Evolutionary conservation across 371 early-diverging fungal genomes (phyloP).

Genomic region (Blakeslea trispora): DNA sequence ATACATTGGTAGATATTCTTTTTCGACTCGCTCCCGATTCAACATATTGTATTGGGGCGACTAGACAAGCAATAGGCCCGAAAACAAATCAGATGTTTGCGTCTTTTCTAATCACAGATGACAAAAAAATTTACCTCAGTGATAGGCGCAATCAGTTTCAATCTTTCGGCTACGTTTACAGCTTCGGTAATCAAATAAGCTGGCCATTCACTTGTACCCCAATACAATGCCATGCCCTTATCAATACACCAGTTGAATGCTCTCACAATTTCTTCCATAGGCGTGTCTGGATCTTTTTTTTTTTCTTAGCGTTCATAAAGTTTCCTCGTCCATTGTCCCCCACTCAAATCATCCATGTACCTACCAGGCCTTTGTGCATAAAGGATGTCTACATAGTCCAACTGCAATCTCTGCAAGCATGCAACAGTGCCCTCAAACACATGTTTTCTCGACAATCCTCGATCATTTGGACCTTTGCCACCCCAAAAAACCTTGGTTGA

Average conservation of each 20-base stretch:
- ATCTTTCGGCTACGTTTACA: slow-evolving; percentile 63
- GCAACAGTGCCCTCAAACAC: slow-evolving; percentile 83
- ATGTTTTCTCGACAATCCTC: slow-evolving; percentile 84
- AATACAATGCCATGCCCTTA: slow-evolving; percentile 82
- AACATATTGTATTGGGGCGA: slow-evolving; percentile 90
- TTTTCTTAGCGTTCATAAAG: no score
- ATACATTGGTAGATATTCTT: slow-evolving; percentile 77
- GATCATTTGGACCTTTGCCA: slow-evolving; percentile 79
- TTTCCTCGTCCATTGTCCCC: no score
- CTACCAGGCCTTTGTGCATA: slow-evolving; percentile 83
- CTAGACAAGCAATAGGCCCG: no score
- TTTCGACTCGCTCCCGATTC: slow-evolving; percentile 78
- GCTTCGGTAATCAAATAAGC: slow-evolving; percentile 82
- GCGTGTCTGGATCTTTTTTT: slow-evolving; percentile 52
- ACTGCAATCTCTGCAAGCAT: slow-evolving; percentile 70
- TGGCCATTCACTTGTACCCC: slow-evolving; percentile 89
- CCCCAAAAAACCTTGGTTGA: slow-evolving; percentile 89
- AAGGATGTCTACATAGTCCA: slow-evolving; percentile 82
- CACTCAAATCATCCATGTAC: neutral
- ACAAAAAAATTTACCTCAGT: slow-evolving; percentile 44
- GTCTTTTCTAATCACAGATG: no score
- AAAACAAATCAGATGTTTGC: no score
- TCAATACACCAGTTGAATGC: slow-evolving; percentile 87
- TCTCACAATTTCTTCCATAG: slow-evolving; percentile 86
- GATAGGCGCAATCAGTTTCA: slow-evolving; percentile 73